A percentile compares a stretch with the other conserved stretches of the same genome.
phyloP scores from a whole-genome alignment of 2,329 filamentous ascomycete species.

The Talaromyces sp. region DNA sequence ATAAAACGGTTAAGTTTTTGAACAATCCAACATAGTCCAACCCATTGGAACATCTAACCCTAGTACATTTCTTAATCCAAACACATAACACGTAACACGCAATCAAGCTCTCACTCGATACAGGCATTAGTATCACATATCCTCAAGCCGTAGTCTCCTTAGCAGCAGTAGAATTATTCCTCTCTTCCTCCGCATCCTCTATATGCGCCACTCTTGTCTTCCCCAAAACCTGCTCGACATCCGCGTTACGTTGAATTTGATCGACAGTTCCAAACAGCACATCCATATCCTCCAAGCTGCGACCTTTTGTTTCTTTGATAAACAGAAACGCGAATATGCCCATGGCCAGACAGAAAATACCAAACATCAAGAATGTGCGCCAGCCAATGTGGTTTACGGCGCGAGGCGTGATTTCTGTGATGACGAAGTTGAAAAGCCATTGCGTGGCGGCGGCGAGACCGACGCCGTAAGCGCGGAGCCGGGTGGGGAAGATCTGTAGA shows the following conservation, averaged over 20 bases:
- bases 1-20: too few species aligned
- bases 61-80: not conserved
- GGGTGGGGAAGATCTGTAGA: constrained; percentile 31
- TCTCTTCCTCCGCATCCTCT: constrained; percentile 1
- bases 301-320: constrained; percentile 36
- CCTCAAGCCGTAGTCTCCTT: not conserved
- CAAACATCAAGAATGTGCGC: constrained; percentile 37
- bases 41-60: not conserved
- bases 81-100: too few species aligned
- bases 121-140: not conserved
- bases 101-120: not conserved
- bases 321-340: constrained; percentile 28
- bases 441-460: constrained; percentile 31
- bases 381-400: constrained; percentile 36
- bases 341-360: constrained; percentile 28
- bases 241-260: constrained; percentile 8
- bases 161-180: not conserved
- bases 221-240: constrained; percentile 9
- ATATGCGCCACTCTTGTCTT: constrained; percentile 1
- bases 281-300: constrained; percentile 37
- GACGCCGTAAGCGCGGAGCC: constrained; percentile 33
- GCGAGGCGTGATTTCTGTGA: constrained; percentile 36
- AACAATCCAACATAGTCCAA: too few species aligned
- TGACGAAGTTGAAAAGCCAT: constrained; percentile 39
- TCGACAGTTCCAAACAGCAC: constrained; percentile 10